Conservation (phyloP, 1,284 basidiomycete genomes). For the Vanrija humicola region DNA sequence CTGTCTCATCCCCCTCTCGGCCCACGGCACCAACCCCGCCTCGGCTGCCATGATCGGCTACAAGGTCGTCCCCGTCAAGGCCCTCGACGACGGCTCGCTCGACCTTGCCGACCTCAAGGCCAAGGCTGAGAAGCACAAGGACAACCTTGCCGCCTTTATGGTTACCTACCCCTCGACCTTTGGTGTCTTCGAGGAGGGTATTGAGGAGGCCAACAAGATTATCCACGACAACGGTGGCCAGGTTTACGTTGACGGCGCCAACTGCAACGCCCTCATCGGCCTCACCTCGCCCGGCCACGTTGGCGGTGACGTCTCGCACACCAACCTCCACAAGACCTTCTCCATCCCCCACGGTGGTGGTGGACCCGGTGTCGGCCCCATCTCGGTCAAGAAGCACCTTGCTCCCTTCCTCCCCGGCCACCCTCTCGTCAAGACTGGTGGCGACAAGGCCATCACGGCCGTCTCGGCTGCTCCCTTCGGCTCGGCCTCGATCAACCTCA, state of each 20-base stretch:
- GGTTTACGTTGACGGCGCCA: slow-evolving; percentile 95
- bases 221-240: slow-evolving; percentile 95
- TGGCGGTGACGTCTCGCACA: slow-evolving; percentile 94
- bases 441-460: slow-evolving; percentile 72
- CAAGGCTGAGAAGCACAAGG: slow-evolving; percentile 88
- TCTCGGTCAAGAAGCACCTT: slow-evolving; percentile 89
- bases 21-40: slow-evolving; percentile 94
- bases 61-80: slow-evolving; percentile 92
- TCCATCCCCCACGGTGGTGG: slow-evolving; percentile 89
- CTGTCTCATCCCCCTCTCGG: slow-evolving; percentile 90
- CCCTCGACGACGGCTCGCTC: slow-evolving; percentile 77
- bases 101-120: slow-evolving; percentile 78
- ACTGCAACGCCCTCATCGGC: slow-evolving; percentile 93
- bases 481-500: slow-evolving; percentile 89
- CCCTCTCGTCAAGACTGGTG: slow-evolving; percentile 67
- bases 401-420: slow-evolving; percentile 94
- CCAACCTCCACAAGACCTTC: slow-evolving; percentile 86
- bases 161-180: slow-evolving; percentile 95
- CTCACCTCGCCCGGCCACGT: slow-evolving; percentile 92
- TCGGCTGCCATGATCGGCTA: slow-evolving; percentile 96
- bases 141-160: slow-evolving; percentile 94
- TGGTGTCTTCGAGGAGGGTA: slow-evolving; percentile 92
- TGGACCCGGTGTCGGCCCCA: slow-evolving; percentile 86
- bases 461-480: slow-evolving; percentile 91
- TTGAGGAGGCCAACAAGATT: slow-evolving; percentile 86